phyloP scores from a whole-genome alignment of 306 rosid genomes.

The Mimosa pudica region DNA sequence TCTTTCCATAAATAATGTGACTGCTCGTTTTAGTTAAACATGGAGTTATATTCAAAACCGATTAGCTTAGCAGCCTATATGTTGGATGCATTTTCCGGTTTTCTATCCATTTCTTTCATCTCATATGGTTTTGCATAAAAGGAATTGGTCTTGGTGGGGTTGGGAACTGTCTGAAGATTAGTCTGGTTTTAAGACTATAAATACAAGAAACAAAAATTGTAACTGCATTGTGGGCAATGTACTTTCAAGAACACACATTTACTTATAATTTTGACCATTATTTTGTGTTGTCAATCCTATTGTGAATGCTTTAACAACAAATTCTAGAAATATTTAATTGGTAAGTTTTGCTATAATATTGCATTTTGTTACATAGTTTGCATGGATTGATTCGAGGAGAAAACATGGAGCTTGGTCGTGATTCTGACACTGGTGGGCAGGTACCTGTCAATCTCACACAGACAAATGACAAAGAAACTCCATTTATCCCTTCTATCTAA shows the following conservation, averaged over 20 bases:
- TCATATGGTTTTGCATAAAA: not conserved
- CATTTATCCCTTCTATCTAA: not conserved
- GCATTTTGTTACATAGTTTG: constrained; percentile 53
- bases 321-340: constrained; percentile 1
- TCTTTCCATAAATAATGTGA: not conserved
- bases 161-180: constrained; percentile 15
- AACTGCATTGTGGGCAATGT: not conserved
- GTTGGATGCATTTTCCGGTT: not conserved
- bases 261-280: not conserved
- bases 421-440: constrained; percentile 99
- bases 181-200: not conserved
- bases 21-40: constrained; percentile 9
- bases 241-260: constrained; percentile 19
- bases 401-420: constrained; percentile 96
- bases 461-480: not conserved
- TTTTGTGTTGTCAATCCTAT: not conserved
- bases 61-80: not conserved
- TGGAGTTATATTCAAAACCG: constrained; percentile 29
- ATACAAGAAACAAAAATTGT: not conserved
- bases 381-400: constrained; percentile 86
- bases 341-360: constrained; percentile 3
- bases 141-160: constrained; percentile 1
- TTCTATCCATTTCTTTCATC: constrained; percentile 2
- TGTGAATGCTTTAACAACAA: constrained; percentile 14
- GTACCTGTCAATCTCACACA: constrained; percentile 39